Percentiles rank a stretch among this genome's conserved stretches.
phyloP scores from a whole-genome alignment of 306 rosid genomes.

The Rosa multiflora region DNA sequence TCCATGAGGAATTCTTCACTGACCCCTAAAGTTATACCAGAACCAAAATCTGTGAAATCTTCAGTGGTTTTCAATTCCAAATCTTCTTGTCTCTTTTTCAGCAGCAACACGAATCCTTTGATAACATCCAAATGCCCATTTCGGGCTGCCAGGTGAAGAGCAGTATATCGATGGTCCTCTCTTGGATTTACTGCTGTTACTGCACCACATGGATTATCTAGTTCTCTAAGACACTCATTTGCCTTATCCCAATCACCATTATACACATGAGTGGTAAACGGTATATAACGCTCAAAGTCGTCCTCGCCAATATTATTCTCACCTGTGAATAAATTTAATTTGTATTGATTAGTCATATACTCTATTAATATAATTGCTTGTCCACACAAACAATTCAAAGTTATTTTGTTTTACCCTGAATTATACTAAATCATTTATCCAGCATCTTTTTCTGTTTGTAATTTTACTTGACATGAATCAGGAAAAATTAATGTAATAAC shows the following conservation, averaged over 20 bases:
- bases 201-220: not conserved
- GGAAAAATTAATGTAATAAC: no score
- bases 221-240: not conserved
- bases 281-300: not conserved
- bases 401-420: not conserved
- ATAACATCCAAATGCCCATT: not conserved
- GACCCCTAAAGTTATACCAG: no score
- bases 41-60: no score
- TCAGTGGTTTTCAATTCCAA: no score
- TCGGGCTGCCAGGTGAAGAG: not conserved
- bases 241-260: not conserved
- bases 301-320: not conserved
- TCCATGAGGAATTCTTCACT: no score
- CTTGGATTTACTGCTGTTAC: not conserved
- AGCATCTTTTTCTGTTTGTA: no score
- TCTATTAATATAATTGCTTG: no score
- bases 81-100: not conserved
- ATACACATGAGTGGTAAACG: not conserved
- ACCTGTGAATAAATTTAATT: not conserved
- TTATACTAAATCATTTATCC: not conserved
- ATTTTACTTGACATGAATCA: no score
- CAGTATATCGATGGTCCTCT: not conserved
- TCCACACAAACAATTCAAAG: not conserved
- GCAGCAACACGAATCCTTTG: not conserved
- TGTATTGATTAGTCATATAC: no score